Evolutionary conservation across 75 land plant genomes (phyloP).

Genomic region (Cunninghamia lanceolata): DNA sequence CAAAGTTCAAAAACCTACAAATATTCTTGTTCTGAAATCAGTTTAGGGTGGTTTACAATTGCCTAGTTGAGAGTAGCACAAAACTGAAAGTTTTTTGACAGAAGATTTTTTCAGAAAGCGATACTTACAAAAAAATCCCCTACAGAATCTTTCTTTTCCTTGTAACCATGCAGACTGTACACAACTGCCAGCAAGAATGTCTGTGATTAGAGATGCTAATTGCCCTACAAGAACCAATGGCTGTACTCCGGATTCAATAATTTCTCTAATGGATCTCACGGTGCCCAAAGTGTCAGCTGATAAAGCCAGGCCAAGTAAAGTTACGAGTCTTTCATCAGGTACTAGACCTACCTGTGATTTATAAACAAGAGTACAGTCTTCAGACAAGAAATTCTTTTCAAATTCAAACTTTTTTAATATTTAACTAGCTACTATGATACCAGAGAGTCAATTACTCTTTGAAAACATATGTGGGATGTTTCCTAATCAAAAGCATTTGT

Average conservation of each 20-base stretch:
- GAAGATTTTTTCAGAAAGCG: background rate
- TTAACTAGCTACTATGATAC: background rate
- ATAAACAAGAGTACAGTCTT: background rate
- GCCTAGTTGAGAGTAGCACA: background rate
- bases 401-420: background rate
- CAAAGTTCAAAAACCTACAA: background rate
- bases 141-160: background rate
- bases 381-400: background rate
- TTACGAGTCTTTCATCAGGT: conserved; percentile 23
- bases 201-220: conserved; percentile 30
- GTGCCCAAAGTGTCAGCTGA: conserved; percentile 37
- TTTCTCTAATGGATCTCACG: conserved; percentile 25
- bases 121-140: background rate
- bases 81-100: background rate
- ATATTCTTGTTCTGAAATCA: background rate
- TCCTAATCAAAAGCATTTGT: background rate
- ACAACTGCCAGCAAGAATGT: conserved; percentile 37
- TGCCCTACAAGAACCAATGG: conserved; percentile 33
- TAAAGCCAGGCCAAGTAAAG: conserved; percentile 31
- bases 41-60: background rate
- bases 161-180: background rate
- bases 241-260: conserved; percentile 31
- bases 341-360: conserved; percentile 29
- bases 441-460: background rate
- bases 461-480: background rate